These are phyloP conservation scores for Pseudogymnoascus sp. DNA, from an alignment of 2,329 filamentous ascomycete species.

Conservation along the genomic window DNA sequence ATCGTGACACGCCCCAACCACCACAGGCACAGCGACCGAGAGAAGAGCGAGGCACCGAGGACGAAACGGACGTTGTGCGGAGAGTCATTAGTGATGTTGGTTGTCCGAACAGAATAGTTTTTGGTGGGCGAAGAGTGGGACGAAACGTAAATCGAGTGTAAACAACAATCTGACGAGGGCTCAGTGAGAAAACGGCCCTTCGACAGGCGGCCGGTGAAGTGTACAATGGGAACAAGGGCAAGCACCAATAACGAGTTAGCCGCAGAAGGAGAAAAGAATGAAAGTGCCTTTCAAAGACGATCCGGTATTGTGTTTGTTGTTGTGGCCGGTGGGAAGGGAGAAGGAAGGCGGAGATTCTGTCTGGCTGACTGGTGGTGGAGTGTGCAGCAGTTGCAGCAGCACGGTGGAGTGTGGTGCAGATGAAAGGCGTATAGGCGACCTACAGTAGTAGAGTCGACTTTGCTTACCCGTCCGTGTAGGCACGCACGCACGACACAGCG, in stretches of 20 bases:
- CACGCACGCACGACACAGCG: background rate
- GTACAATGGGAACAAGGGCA: conserved; percentile 2
- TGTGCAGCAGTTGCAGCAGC: background rate
- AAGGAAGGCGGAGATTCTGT: background rate
- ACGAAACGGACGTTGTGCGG: conserved; percentile 9
- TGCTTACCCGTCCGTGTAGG: background rate
- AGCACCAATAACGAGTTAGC: conserved; percentile 1
- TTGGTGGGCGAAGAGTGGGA: conserved; percentile 7
- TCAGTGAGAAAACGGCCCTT: background rate
- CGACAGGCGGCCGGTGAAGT: background rate
- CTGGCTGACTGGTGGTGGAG: conserved; percentile 3
- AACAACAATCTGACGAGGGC: conserved; percentile 8
- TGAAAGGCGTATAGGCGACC: conserved; percentile 2
- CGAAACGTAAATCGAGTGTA: conserved; percentile 7
- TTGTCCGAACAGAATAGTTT: conserved; percentile 4
- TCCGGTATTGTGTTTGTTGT: conserved; percentile 3
- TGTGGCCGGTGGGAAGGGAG: background rate
- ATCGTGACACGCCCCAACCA: conserved; percentile 10
- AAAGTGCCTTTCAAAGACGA: conserved; percentile 6
- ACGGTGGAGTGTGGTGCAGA: background rate
- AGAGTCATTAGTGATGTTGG: conserved; percentile 9
- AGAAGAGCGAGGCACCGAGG: conserved; percentile 11
- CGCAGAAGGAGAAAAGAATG: background rate
- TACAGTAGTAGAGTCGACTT: background rate
- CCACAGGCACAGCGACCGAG: conserved; percentile 9